Evolutionary conservation across 2,329 filamentous ascomycete species (phyloP).

Genomic region (Arthroderma sp.): DNA sequence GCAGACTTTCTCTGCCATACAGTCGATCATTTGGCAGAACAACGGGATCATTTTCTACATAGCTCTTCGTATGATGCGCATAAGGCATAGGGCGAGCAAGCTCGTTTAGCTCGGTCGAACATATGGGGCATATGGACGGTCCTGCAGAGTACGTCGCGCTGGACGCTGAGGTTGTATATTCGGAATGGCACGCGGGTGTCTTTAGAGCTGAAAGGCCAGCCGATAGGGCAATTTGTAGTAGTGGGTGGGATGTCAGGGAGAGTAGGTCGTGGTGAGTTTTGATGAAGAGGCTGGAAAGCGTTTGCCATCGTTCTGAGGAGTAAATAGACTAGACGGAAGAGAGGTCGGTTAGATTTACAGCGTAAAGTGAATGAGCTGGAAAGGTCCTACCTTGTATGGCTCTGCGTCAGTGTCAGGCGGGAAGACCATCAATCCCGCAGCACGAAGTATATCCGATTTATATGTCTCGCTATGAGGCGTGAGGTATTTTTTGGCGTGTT

Average conservation of each 20-base stretch:
- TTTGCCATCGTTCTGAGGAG: conserved; percentile 57
- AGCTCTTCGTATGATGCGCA: conserved; percentile 87
- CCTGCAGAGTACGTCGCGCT: conserved; percentile 43
- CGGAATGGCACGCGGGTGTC: conserved; percentile 80
- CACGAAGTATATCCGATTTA: conserved; percentile 55
- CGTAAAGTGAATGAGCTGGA: background rate
- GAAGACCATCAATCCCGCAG: conserved; percentile 70
- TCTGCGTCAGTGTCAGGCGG: conserved; percentile 48
- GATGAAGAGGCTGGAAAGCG: conserved; percentile 69
- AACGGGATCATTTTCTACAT: conserved; percentile 75
- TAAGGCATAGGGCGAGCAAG: conserved; percentile 82
- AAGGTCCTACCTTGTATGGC: conserved; percentile 44
- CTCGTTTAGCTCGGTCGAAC: conserved; percentile 86
- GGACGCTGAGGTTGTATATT: conserved; percentile 44
- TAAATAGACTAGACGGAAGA: conserved; percentile 52
- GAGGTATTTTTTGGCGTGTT: conserved; percentile 73
- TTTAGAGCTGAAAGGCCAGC: conserved; percentile 91
- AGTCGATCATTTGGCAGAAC: conserved; percentile 78
- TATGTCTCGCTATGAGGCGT: conserved; percentile 57
- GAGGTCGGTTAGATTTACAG: background rate
- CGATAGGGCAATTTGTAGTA: conserved; percentile 81
- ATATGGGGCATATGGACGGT: conserved; percentile 83
- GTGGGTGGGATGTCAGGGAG: conserved; percentile 65
- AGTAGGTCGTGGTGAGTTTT: conserved; percentile 77
- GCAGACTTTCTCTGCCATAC: conserved; percentile 63